phyloP scores from a whole-genome alignment of 2,329 filamentous ascomycete species.

The Meredithiella fracta region DNA sequence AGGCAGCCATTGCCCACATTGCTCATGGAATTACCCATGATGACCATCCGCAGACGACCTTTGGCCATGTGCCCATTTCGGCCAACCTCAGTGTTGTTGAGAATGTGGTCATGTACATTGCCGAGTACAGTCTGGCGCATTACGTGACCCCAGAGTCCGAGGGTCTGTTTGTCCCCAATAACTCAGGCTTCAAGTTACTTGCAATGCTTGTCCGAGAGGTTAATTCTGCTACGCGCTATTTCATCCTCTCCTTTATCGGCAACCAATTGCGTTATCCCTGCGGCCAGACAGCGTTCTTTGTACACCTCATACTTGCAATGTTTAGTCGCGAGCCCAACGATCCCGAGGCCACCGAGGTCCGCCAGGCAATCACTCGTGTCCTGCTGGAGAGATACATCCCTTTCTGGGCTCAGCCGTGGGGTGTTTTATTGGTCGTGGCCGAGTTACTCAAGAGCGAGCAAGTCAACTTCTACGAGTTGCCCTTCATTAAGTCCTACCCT shows the following conservation, averaged over 20 bases:
- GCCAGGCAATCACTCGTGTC: constrained; percentile 79
- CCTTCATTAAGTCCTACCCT: constrained; percentile 77
- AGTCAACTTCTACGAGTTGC: constrained; percentile 82
- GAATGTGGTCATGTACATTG: constrained; percentile 69
- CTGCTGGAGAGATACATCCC: constrained; percentile 76
- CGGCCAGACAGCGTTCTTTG: constrained; percentile 84
- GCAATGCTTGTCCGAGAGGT: constrained; percentile 62
- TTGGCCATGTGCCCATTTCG: constrained; percentile 48
- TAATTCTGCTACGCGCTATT: constrained; percentile 64
- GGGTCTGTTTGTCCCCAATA: constrained; percentile 30
- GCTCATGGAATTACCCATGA: constrained; percentile 50
- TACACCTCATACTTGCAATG: constrained; percentile 64
- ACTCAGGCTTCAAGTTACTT: constrained; percentile 50
- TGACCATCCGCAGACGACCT: constrained; percentile 38
- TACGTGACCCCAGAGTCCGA: constrained; percentile 34
- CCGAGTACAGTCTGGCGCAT: constrained; percentile 49
- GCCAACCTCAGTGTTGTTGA: constrained; percentile 60
- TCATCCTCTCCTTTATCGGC: constrained; percentile 65
- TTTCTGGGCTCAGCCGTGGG: constrained; percentile 91
- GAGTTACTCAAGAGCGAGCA: constrained; percentile 80
- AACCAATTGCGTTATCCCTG: constrained; percentile 89
- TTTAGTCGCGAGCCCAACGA: constrained; percentile 62
- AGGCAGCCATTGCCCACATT: constrained; percentile 61
- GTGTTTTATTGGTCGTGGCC: constrained; percentile 69
- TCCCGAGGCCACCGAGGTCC: constrained; percentile 64